Conservation (phyloP, 129 eudicot species). For the Arctium lappa region DNA sequence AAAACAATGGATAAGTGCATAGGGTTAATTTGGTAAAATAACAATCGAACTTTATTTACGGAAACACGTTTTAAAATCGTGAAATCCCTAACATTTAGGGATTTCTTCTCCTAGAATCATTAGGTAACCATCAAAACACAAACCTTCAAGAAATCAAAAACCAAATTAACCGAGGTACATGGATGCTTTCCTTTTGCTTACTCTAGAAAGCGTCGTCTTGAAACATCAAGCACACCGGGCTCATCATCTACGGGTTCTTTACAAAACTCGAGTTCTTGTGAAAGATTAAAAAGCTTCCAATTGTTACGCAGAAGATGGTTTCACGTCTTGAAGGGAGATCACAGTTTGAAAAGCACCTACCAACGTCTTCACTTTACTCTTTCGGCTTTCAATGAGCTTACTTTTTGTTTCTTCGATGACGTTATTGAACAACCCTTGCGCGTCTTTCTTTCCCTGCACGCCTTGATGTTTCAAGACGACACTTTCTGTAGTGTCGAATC, state of each 20-base stretch:
- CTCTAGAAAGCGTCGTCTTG: too few relatives aligned
- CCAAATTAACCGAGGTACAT: too few relatives aligned
- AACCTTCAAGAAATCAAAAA: too few relatives aligned
- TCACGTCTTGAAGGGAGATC: constrained; percentile 74
- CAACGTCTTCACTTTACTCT: constrained; percentile 92
- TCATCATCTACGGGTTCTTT: constrained; percentile 29
- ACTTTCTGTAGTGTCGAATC: constrained; percentile 17
- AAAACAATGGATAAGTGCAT: too few relatives aligned
- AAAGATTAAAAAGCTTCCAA: neutral
- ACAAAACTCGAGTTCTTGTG: constrained; percentile 21
- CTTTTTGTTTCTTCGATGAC: constrained; percentile 92
- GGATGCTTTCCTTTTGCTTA: too few relatives aligned
- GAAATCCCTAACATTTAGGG: too few relatives aligned
- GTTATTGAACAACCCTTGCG: constrained; percentile 63
- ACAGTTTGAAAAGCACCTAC: constrained; percentile 99
- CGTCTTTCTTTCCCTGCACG: constrained; percentile 66
- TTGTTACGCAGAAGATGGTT: constrained; percentile 22
- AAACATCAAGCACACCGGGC: constrained; percentile 6
- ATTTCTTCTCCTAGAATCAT: too few relatives aligned
- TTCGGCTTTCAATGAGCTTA: constrained; percentile 73
- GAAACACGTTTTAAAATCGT: too few relatives aligned
- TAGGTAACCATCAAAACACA: too few relatives aligned
- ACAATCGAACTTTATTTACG: too few relatives aligned
- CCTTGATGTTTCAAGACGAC: constrained; percentile 83
- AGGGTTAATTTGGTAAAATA: too few relatives aligned